These are phyloP conservation scores for Botrytis galanthina DNA, from an alignment of 2,329 filamentous ascomycete genomes.

Conservation along the genomic window DNA sequence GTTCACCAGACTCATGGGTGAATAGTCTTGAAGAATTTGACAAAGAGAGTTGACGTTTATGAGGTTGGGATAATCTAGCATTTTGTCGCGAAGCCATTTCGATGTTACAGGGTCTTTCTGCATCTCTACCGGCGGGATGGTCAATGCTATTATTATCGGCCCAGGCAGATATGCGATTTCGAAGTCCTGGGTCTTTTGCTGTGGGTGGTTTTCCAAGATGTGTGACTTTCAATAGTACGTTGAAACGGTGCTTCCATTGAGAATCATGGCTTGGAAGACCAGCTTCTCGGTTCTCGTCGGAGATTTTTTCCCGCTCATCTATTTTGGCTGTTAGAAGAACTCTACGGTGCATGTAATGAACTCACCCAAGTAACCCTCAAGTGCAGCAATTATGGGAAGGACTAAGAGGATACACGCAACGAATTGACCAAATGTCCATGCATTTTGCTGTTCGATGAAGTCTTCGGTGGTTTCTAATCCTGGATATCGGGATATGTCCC, in stretches of 20 bases:
- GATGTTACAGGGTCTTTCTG: background rate
- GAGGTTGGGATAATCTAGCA: background rate
- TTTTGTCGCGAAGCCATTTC: background rate
- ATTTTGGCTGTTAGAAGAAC: background rate
- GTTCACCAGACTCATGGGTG: background rate
- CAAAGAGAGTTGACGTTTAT: background rate
- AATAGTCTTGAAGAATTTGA: background rate
- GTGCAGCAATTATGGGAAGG: conserved; percentile 3
- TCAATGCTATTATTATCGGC: background rate
- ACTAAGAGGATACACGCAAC: conserved; percentile 7
- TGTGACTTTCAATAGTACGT: background rate
- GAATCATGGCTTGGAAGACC: background rate
- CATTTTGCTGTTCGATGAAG: conserved; percentile 5
- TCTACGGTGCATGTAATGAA: background rate
- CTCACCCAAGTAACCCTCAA: conserved; percentile 10
- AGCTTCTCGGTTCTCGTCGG: background rate
- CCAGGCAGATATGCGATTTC: background rate
- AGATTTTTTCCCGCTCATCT: conserved; percentile 10
- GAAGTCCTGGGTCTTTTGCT: background rate
- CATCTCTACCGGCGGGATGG: background rate
- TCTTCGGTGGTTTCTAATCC: conserved; percentile 1
- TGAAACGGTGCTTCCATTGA: background rate
- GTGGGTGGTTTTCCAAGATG: background rate
- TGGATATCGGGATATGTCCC: background rate
- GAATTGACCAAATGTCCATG: conserved; percentile 16